phyloP scores from a whole-genome alignment of 352 stramenopile species.

The Globisporangium nunn region DNA sequence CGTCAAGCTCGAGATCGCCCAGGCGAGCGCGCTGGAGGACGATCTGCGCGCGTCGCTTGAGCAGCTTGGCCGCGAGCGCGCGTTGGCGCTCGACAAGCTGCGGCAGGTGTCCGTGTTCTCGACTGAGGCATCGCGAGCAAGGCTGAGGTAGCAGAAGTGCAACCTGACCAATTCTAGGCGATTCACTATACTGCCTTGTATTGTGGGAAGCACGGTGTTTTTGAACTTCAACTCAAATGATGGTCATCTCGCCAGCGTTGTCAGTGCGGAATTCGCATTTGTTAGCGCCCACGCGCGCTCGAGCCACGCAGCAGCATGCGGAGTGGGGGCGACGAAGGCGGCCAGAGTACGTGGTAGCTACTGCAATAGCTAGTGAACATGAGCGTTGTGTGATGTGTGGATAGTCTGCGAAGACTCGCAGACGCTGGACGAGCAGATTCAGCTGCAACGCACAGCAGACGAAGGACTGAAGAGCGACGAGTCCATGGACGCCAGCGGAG shows the following conservation, averaged over 20 bases:
- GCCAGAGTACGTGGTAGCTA: not conserved
- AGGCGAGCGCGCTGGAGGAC: conserved; percentile 55
- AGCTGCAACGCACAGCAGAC: not conserved
- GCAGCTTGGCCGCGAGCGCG: conserved; percentile 36
- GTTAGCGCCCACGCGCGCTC: no score
- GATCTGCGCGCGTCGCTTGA: conserved; percentile 48
- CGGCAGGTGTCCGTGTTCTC: conserved; percentile 58
- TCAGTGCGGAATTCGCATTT: not conserved
- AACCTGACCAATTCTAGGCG: not conserved
- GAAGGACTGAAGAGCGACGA: not conserved
- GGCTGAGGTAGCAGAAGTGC: not conserved
- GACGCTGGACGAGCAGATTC: not conserved
- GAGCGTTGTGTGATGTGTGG: not conserved
- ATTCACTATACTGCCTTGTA: not conserved
- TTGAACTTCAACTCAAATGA: not conserved
- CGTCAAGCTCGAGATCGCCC: conserved; percentile 60
- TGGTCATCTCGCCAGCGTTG: not conserved
- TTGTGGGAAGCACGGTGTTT: not conserved
- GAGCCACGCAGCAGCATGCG: not conserved
- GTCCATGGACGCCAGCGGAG: no score
- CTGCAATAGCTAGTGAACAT: not conserved
- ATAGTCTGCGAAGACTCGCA: not conserved
- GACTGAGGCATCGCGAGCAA: conserved; percentile 8
- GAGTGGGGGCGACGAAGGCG: not conserved
- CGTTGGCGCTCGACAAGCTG: conserved; percentile 41